Percentiles rank a stretch among this genome's conserved stretches.
Evolutionary conservation across 2,329 filamentous ascomycete genomes (phyloP).

Genomic region (Cucurbitaria berberidis): DNA sequence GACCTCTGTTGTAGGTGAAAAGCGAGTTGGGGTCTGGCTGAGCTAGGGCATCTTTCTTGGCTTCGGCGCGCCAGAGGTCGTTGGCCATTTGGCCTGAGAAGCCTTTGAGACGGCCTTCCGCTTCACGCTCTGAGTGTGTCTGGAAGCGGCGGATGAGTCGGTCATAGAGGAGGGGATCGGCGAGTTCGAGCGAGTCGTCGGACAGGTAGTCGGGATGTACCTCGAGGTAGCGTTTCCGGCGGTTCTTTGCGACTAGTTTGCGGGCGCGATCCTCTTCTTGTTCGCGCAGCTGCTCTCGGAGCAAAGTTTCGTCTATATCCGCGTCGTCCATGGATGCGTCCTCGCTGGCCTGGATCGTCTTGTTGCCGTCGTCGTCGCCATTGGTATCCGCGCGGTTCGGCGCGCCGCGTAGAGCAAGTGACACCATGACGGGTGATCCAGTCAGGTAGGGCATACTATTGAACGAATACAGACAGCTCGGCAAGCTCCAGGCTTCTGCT

Average conservation of each 20-base stretch:
- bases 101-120: slow-evolving; percentile 74
- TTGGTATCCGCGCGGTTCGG: slow-evolving; percentile 6
- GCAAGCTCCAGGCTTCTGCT: not conserved
- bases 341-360: slow-evolving; percentile 6
- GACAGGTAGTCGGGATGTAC: slow-evolving; percentile 75
- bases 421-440: slow-evolving; percentile 26
- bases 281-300: slow-evolving; percentile 14
- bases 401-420: slow-evolving; percentile 26
- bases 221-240: slow-evolving; percentile 77
- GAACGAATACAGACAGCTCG: not conserved
- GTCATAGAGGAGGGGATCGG: slow-evolving; percentile 82
- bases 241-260: slow-evolving; percentile 70
- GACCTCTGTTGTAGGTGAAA: slow-evolving; percentile 58
- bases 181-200: slow-evolving; percentile 65
- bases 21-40: slow-evolving; percentile 59
- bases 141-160: slow-evolving; percentile 79
- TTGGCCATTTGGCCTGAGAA: slow-evolving; percentile 81
- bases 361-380: slow-evolving; percentile 3
- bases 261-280: slow-evolving; percentile 27
- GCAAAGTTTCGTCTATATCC: slow-evolving; percentile 19
- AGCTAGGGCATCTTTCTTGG: slow-evolving; percentile 70
- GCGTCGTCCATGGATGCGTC: slow-evolving; percentile 22
- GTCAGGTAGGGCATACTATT: slow-evolving; percentile 37
- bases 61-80: slow-evolving; percentile 77
- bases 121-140: slow-evolving; percentile 72